Evolutionary conservation across 768 basidiomycete genomes (phyloP).

Genomic region (Cystofilobasidium bisporidii): DNA sequence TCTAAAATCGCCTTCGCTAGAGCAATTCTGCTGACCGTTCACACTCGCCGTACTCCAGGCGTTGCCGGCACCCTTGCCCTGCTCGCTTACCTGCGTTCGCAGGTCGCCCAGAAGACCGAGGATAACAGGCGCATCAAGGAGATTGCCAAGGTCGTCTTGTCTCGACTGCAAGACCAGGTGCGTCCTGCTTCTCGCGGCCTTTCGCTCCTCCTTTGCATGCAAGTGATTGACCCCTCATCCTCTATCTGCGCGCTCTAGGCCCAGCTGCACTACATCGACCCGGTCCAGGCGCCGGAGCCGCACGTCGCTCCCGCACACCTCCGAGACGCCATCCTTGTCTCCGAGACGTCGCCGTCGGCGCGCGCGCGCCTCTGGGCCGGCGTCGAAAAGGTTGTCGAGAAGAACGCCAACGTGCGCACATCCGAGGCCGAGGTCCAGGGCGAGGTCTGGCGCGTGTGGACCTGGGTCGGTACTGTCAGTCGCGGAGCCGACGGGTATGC

Average conservation of each 20-base stretch:
- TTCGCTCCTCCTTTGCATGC: neutral
- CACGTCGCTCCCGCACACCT: conserved; percentile 78
- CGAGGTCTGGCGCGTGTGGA: conserved; percentile 24
- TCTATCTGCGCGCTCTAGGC: conserved; percentile 48
- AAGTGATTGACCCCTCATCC: neutral
- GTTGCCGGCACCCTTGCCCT: conserved; percentile 37
- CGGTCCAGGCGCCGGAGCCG: conserved; percentile 60
- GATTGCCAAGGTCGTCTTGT: conserved; percentile 68
- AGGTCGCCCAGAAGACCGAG: conserved; percentile 48
- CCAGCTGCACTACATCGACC: conserved; percentile 69
- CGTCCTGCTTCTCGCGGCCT: no score
- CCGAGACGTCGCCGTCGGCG: conserved; percentile 61
- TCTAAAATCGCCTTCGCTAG: conserved; percentile 32
- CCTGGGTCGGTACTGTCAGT: conserved; percentile 10
- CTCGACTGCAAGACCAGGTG: conserved; percentile 52
- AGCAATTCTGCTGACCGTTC: conserved; percentile 30
- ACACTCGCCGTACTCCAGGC: conserved; percentile 31
- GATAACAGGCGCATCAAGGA: conserved; percentile 60
- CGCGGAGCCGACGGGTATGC: neutral
- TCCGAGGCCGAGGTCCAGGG: conserved; percentile 60
- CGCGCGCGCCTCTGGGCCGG: conserved; percentile 65
- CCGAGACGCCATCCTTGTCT: conserved; percentile 72
- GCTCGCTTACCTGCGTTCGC: conserved; percentile 40
- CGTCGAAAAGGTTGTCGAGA: conserved; percentile 76
- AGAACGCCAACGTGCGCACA: conserved; percentile 79